These are phyloP conservation scores for Annulohypoxylon nitens DNA, from an alignment of 495 filamentous ascomycete genomes.

Conservation along the genomic window DNA sequence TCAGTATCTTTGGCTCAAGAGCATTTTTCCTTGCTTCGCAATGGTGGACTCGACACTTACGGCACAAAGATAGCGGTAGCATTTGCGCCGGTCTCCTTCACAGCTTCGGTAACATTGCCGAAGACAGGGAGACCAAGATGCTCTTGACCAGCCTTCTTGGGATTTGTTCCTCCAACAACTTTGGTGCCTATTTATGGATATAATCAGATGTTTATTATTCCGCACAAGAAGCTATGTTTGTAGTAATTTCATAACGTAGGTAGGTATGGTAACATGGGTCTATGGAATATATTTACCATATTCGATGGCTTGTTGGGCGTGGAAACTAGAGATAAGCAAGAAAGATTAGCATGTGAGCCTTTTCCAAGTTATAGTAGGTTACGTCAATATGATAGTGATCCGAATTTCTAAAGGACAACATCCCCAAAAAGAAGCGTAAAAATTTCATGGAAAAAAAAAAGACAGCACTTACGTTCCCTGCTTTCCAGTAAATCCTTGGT, in stretches of 20 bases:
- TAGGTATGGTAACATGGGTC: no score
- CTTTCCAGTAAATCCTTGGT: conserved; percentile 97
- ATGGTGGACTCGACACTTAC: conserved; percentile 62
- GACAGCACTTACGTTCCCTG: conserved; percentile 89
- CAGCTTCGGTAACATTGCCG: conserved; percentile 85
- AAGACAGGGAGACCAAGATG: conserved; percentile 97
- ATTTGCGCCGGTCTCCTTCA: conserved; percentile 90
- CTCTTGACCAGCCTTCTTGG: conserved; percentile 92
- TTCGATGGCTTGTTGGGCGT: conserved; percentile 96
- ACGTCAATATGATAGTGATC: conserved; percentile 10
- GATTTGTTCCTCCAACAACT: conserved; percentile 97
- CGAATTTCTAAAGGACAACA: not conserved
- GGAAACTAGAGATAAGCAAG: conserved; percentile 74
- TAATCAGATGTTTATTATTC: conserved; percentile 46
- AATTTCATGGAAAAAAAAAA: not conserved
- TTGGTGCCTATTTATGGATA: conserved; percentile 79
- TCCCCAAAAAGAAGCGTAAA: no score
- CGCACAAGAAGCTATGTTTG: not conserved
- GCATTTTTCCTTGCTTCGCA: conserved; percentile 18
- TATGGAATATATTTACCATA: conserved; percentile 75
- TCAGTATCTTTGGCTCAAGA: conserved; percentile 13
- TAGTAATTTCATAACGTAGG: not conserved
- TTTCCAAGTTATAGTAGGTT: conserved; percentile 5
- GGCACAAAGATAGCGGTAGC: conserved; percentile 98
- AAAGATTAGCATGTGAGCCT: conserved; percentile 7